Percentiles rank a stretch among this genome's conserved stretches.
Evolutionary conservation across 129 eudicot genomes (phyloP).

Genomic region (Flaveria sonorensis): DNA sequence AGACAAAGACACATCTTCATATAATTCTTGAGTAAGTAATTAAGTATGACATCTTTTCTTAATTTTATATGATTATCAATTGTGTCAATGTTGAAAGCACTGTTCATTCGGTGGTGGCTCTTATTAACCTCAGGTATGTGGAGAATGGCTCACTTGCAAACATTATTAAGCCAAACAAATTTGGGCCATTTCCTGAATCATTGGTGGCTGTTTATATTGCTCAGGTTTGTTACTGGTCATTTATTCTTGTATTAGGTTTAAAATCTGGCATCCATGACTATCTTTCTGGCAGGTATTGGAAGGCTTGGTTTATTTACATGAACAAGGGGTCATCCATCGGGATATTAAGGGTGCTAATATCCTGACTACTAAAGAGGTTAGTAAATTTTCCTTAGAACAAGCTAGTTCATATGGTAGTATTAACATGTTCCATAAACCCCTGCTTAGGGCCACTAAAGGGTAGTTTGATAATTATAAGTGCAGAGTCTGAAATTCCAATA

Average conservation of each 20-base stretch:
- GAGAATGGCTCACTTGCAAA: constrained; percentile 98
- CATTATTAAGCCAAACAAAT: constrained; percentile 88
- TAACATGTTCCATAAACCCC: constrained; percentile 3
- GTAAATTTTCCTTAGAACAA: constrained; percentile 4
- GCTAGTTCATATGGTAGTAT: neutral
- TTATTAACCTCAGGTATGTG: constrained; percentile 64
- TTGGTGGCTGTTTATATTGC: constrained; percentile 91
- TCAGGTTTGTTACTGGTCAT: constrained; percentile 59
- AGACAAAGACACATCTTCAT: constrained; percentile 91
- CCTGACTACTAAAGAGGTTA: constrained; percentile 93
- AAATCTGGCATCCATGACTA: constrained; percentile 15
- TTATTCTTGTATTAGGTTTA: neutral
- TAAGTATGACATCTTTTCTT: neutral
- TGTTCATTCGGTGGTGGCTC: constrained; percentile 14
- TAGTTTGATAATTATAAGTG: neutral
- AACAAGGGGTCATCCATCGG: constrained; percentile 97
- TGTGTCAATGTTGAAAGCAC: constrained; percentile 13
- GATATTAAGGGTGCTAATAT: constrained; percentile 99
- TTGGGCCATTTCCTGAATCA: constrained; percentile 97
- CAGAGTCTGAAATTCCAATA: neutral
- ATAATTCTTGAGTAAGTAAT: constrained; percentile 91
- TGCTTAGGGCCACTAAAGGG: constrained; percentile 2
- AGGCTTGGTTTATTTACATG: constrained; percentile 95
- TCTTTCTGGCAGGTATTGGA: constrained; percentile 65
- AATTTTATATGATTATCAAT: constrained; percentile 2